These are phyloP conservation scores for Porcisia hertigi DNA, from an alignment of 208 protist genomes.

Conservation along the genomic window DNA sequence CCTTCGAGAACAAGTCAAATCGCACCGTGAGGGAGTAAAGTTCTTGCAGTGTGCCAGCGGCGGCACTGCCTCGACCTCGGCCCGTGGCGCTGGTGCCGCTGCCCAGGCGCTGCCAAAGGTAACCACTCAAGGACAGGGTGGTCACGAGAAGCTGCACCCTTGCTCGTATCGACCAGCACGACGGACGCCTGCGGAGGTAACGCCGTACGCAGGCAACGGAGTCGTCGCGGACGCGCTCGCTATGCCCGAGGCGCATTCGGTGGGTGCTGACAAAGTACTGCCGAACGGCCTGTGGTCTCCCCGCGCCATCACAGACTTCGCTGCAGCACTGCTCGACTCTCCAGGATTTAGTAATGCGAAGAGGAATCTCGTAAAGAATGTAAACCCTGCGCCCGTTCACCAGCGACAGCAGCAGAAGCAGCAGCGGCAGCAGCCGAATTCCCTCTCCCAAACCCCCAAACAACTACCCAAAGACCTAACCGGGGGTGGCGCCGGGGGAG, in stretches of 20 bases:
- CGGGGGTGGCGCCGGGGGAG: background rate
- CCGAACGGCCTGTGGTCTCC: slow-evolving; percentile 26
- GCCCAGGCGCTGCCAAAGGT: background rate
- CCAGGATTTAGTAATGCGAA: background rate
- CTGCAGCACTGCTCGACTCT: background rate
- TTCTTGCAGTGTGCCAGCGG: background rate
- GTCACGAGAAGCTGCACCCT: background rate
- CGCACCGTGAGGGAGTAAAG: background rate
- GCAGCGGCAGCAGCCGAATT: background rate
- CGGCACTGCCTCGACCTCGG: background rate
- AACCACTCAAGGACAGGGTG: background rate
- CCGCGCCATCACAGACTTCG: slow-evolving; percentile 20
- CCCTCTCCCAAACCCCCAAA: background rate
- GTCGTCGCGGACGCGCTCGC: background rate
- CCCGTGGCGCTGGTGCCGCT: background rate
- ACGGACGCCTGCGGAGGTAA: background rate
- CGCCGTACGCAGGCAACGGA: background rate
- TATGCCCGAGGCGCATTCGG: background rate
- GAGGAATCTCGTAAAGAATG: background rate
- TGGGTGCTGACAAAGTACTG: slow-evolving; percentile 15
- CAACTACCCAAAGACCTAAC: background rate
- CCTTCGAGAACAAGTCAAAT: slow-evolving; percentile 3
- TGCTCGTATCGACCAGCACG: slow-evolving; percentile 11
- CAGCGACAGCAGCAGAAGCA: background rate
- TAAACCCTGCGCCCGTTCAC: background rate